Base-by-base conservation (phyloP, 371 early-diverging fungal genomes). In the Coemansia sp. region DNA sequence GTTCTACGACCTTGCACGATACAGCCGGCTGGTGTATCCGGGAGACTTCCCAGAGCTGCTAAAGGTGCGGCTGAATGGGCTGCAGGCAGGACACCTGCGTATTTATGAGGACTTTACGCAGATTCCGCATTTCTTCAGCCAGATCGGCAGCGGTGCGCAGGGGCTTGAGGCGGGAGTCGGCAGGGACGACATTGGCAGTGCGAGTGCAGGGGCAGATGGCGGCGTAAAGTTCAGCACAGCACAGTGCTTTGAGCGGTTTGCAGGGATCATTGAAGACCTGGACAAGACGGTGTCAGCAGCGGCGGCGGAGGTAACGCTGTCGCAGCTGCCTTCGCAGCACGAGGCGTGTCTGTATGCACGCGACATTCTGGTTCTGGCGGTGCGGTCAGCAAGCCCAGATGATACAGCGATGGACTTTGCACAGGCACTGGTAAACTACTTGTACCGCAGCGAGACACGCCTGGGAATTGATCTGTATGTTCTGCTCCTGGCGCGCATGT, bases 11-110 rank as follows among this genome's bases (percentile, higher is more conserved):
- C 83, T 91, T 72, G 84, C 87, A 8, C 85, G 88, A 0, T 91
- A 87, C 62, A 81, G 88, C 13, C 81, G 81, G 8, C 81, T 79
- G 50, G 81, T 90, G 2, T 97, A 92, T 71, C 91, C 93, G 5
- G 77, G 88, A 45, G 90, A 85, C 11, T 83, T 95, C 42, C 97
- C 97, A 1, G 95, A 95, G 31, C 83, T 93, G 45, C 84, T 92
- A 65, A 92, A 92, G 70, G 70, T 81, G 39, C 70, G 78, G 27
- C 78, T 81, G 62, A 87, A 87, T 57, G 95, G 95, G 0, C 83
- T 96, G 26, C 85, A 86, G 29, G 81, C 89, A 0, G 84, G 77
- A 31, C 95, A 95, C 72, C 67, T 92, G 61, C 87, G 88, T 24
- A 85, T 92, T 1, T 94, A 94, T 78, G 95, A 94, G 64, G 90